Percentiles rank a stretch among this genome's conserved stretches.
phyloP scores from a whole-genome alignment of 2,329 filamentous ascomycete species.

The Neurospora sp. region DNA sequence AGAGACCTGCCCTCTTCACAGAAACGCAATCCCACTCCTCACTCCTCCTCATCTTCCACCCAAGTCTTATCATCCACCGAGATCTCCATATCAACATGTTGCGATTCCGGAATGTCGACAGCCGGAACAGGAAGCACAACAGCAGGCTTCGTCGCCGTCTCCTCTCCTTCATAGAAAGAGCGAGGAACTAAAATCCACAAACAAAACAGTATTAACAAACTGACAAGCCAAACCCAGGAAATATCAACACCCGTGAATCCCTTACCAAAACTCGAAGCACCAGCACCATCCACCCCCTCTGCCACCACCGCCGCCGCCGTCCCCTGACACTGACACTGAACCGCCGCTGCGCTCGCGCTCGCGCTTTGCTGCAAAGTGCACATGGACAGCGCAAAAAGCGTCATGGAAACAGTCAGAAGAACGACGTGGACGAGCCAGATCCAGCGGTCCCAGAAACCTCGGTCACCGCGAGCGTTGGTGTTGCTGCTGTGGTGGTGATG shows the following conservation, averaged over 20 bases:
- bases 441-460: constrained; percentile 20
- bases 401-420: constrained; percentile 29
- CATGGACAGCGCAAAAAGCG: constrained; percentile 30
- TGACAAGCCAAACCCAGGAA: neutral
- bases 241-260: neutral
- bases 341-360: constrained; percentile 3
- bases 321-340: neutral
- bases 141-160: neutral
- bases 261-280: neutral
- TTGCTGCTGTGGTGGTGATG: constrained; percentile 2
- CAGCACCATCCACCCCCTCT: neutral
- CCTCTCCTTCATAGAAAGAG: neutral
- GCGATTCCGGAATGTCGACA: neutral
- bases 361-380: constrained; percentile 23
- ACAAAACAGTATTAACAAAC: neutral
- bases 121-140: neutral
- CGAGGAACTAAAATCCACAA: neutral
- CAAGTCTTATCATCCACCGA: neutral
- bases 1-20: neutral
- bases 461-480: neutral
- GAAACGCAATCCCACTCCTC: neutral
- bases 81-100: neutral
- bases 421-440: constrained; percentile 30
- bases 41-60: neutral
- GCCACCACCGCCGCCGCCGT: neutral